Evolutionary conservation across 495 filamentous ascomycete genomes (phyloP).

Genomic region (Aspergillus nanangensis): DNA sequence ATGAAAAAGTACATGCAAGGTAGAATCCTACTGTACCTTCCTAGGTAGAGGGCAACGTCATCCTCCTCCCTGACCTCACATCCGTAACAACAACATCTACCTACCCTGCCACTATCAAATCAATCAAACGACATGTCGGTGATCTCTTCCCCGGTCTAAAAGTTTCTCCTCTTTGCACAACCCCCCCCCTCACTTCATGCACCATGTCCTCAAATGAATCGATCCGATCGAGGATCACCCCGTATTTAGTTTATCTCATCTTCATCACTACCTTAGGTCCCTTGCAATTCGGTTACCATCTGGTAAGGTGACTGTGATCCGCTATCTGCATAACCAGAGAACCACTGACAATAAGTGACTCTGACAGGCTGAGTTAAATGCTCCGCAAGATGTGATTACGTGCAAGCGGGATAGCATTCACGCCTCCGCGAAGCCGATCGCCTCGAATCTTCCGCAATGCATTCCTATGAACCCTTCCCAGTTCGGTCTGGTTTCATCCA

Average conservation of each 20-base stretch:
- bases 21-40: no score
- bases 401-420: slow-evolving; percentile 63
- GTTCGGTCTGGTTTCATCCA: slow-evolving; percentile 78
- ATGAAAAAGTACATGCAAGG: no score
- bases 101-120: no score
- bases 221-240: slow-evolving; percentile 36
- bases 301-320: slow-evolving; percentile 48
- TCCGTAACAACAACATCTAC: no score
- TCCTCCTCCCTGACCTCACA: no score
- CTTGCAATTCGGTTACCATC: slow-evolving; percentile 89
- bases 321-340: neutral
- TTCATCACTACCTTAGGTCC: slow-evolving; percentile 69
- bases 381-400: slow-evolving; percentile 84
- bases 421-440: slow-evolving; percentile 22
- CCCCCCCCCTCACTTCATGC: neutral
- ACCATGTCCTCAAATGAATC: slow-evolving; percentile 20
- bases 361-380: slow-evolving; percentile 84
- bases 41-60: no score
- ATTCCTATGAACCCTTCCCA: slow-evolving; percentile 73
- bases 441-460: slow-evolving; percentile 59
- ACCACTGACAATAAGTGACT: neutral
- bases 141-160: no score
- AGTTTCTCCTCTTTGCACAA: no score
- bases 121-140: no score
- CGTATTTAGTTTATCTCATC: slow-evolving; percentile 62